Conservation (phyloP, 305 asterid species). For the Vinca major region DNA sequence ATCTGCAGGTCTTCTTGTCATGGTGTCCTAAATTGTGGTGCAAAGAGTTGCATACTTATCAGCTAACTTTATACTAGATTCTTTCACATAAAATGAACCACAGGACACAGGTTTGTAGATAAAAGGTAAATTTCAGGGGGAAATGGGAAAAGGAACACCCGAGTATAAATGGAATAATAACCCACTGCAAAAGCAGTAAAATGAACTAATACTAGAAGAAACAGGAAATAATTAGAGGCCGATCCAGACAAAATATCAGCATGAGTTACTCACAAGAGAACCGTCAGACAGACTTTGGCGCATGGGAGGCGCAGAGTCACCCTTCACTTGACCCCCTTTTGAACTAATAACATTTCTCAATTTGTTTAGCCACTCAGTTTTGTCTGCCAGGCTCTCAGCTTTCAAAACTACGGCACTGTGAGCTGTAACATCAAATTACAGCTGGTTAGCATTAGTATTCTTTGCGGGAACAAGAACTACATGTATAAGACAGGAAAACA, state of each 20-base stretch:
- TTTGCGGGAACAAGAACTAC: neutral
- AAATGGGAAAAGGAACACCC: neutral
- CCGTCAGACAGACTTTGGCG: slow-evolving; percentile 94
- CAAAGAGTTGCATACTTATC: neutral
- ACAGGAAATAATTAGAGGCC: neutral
- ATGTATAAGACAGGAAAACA: neutral
- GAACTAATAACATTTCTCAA: slow-evolving; percentile 70
- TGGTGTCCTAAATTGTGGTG: slow-evolving; percentile 57
- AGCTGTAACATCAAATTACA: slow-evolving; percentile 45
- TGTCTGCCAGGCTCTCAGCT: slow-evolving; percentile 81
- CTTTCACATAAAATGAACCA: neutral
- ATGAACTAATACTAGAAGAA: neutral
- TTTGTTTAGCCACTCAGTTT: slow-evolving; percentile 71
- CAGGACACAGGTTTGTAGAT: neutral
- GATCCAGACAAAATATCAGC: neutral
- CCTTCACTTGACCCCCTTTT: slow-evolving; percentile 92
- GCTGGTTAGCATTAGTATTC: slow-evolving; percentile 14
- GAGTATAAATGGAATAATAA: neutral
- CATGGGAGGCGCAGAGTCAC: slow-evolving; percentile 54
- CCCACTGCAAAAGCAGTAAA: neutral
- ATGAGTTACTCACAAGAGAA: slow-evolving; percentile 61
- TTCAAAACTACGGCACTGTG: slow-evolving; percentile 84
- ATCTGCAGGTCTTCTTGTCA: slow-evolving; percentile 91
- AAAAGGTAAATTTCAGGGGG: neutral
- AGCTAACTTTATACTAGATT: too few species aligned